Conservation (phyloP, 257 asterid genomes). For the Salvia hispanica region DNA sequence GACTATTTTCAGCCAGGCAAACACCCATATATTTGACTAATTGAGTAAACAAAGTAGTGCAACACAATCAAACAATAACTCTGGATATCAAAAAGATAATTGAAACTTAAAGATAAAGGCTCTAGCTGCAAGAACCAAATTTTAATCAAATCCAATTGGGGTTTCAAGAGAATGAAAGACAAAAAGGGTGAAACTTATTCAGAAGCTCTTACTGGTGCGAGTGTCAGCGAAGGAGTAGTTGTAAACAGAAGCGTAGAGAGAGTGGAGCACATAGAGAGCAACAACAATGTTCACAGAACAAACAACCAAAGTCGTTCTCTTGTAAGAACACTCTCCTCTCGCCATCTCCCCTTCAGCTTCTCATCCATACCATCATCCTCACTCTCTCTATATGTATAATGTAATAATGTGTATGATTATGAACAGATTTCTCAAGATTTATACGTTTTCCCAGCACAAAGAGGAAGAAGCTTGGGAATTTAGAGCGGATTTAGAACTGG, state of each 20-base stretch:
- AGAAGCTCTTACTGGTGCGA: constrained; percentile 46
- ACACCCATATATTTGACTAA: no score
- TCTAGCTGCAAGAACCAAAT: neutral
- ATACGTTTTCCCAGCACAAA: neutral
- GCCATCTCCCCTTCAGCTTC: constrained; percentile 68
- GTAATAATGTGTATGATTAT: neutral
- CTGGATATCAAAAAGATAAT: neutral
- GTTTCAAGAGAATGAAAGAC: neutral
- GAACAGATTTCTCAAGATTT: neutral
- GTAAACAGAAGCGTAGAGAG: constrained; percentile 71
- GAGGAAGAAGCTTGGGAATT: neutral
- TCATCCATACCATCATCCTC: constrained; percentile 42
- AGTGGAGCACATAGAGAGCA: constrained; percentile 77
- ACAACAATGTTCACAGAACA: constrained; percentile 74
- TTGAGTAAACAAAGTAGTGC: neutral
- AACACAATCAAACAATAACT: neutral
- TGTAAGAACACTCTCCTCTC: constrained; percentile 86
- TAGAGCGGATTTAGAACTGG: no score
- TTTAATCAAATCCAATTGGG: constrained; percentile 1
- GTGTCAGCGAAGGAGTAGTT: constrained; percentile 55
- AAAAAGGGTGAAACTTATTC: constrained; percentile 9
- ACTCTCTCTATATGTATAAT: constrained; percentile 17
- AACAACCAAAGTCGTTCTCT: constrained; percentile 61
- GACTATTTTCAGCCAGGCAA: neutral
- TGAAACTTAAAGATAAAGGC: neutral